These are phyloP conservation scores for Earliella scabrosa DNA, from an alignment of 1,284 basidiomycete species.

Conservation along the genomic window DNA sequence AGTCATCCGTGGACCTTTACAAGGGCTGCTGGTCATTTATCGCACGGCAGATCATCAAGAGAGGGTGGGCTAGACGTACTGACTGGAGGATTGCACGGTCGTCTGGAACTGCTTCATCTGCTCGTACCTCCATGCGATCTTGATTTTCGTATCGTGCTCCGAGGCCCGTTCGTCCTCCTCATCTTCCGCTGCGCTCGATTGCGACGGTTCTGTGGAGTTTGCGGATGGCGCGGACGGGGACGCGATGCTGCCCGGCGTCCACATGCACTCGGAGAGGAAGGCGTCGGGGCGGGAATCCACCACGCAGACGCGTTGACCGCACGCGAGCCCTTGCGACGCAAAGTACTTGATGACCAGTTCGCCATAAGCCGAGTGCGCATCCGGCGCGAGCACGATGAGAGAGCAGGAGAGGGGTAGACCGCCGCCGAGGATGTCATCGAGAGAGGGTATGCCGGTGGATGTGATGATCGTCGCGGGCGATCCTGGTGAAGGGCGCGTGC, in stretches of 20 bases:
- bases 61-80: conserved; percentile 50
- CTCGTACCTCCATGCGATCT: conserved; percentile 97
- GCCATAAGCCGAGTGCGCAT: conserved; percentile 85
- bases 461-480: conserved; percentile 67
- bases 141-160: conserved; percentile 59
- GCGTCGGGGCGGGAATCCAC: conserved; percentile 61
- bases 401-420: conserved; percentile 88
- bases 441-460: conserved; percentile 89
- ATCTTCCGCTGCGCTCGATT: conserved; percentile 30
- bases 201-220: not conserved
- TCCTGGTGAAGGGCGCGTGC: conserved; percentile 69
- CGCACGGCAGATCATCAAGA: conserved; percentile 5
- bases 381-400: conserved; percentile 77
- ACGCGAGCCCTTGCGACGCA: conserved; percentile 83
- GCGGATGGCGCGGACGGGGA: conserved; percentile 4
- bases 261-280: conserved; percentile 79
- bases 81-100: conserved; percentile 58
- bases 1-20: conserved; percentile 58
- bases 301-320: conserved; percentile 71
- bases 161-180: conserved; percentile 40
- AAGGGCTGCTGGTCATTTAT: conserved; percentile 20
- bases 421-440: conserved; percentile 96
- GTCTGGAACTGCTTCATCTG: conserved; percentile 92
- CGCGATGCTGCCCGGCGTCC: conserved; percentile 51
- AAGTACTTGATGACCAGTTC: conserved; percentile 90